Evolutionary conservation across 2,329 filamentous ascomycete genomes (phyloP), one percentile per base, ranked within the genome.

Genomic region (Iodosphaeria phyllophila): DNA sequence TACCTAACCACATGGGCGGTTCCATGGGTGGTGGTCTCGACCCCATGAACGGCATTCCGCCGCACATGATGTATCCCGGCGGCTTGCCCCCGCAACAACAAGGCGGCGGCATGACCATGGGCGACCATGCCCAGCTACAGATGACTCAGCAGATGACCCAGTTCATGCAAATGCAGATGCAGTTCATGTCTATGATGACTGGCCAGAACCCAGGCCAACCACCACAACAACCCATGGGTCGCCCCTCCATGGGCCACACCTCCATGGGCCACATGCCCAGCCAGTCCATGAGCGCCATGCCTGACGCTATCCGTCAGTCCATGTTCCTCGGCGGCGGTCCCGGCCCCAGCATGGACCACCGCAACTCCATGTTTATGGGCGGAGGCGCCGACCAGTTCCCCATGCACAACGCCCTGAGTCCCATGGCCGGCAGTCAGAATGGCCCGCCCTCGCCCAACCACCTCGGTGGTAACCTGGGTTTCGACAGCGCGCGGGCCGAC

Each of bases 101-200:
- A 23, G 33, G 35, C 11, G 40, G 38, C 12, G 48, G 52, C 45
- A 43, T 73, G 22, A 64, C 63, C 10, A 55, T 70, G 3, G 65
- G 64, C 13, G 74, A 82, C 32, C 74, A 78, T 43, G 72, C 73
- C 15, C 77, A 86, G 38, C 61, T 84, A 20, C 73, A 84, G 36
- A 75, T 89, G 61, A 74, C 67, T 5, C 74, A 82, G 41, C 76
- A 84, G 42, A 84, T 86, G 78, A 64, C 68, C 28, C 74, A 80
- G 39, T 83, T 86, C 51, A 83, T 86, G 76, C 75, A 83, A 43
- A 82, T 89, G 74, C 82, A 92, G 46, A 84, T 91, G 75, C 78
- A 91, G 44, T 83, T 83, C 51, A 86, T 91, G 75, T 76, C 84
- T 40, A 75, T 82, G 68, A 77, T 80, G 63, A 58, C 60, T 1